phyloP scores from a whole-genome alignment of 306 rosid species.

The barrel medic (Medicago truncatula) region MtrunA17r5.0-ANR NC_053044.1:27733001-27733500 shows the following conservation, averaged over 20 bases:
- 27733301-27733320: background rate
- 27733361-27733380: background rate
- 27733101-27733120: background rate
- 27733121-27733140: conserved; percentile 24
- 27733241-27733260: background rate
- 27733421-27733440: background rate
- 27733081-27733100: conserved; percentile 11
- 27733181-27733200: background rate
- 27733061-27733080: conserved; percentile 17
- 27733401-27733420: background rate
- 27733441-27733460: background rate
- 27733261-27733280: conserved; percentile 1
- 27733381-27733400: background rate
- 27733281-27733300: conserved; percentile 12
- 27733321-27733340: background rate
- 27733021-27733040: conserved; percentile 1
- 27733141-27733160: conserved; percentile 15
- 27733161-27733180: conserved; percentile 24
- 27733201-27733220: background rate
- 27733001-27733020: conserved; percentile 20
- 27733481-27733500: background rate
- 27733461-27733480: background rate
- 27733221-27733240: background rate
- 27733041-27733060: conserved; percentile 18
- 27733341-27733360: background rate